A percentile compares a stretch with the other conserved stretches of the same genome.
These are phyloP conservation scores for Arthroderma uncinatum DNA, from an alignment of 2,329 filamentous ascomycete genomes.

Conservation along the genomic window DNA sequence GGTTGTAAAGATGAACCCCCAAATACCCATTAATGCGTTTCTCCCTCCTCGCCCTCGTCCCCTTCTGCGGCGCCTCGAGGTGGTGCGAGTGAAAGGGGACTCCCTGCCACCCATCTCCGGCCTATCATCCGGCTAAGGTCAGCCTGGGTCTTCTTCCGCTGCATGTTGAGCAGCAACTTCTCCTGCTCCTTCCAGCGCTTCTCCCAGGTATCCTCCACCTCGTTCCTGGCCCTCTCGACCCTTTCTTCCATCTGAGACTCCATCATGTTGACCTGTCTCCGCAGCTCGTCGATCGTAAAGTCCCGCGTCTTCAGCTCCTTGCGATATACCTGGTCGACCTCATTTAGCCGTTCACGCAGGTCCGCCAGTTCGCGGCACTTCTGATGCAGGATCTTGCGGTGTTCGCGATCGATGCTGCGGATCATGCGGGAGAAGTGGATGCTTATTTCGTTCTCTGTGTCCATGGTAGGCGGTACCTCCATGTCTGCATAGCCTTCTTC, in stretches of 20 bases:
- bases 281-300: conserved; percentile 22
- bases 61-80: background rate
- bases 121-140: background rate
- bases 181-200: conserved; percentile 26
- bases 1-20: background rate
- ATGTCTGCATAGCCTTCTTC: conserved; percentile 16
- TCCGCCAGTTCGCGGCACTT: conserved; percentile 22
- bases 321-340: conserved; percentile 24
- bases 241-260: conserved; percentile 18
- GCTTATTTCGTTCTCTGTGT: conserved; percentile 22
- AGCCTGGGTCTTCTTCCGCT: background rate
- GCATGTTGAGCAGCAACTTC: background rate
- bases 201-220: conserved; percentile 28
- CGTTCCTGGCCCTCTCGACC: conserved; percentile 24
- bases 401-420: conserved; percentile 22
- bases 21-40: background rate
- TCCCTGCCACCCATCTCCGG: background rate
- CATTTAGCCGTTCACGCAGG: conserved; percentile 21
- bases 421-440: conserved; percentile 24
- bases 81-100: background rate
- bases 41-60: background rate
- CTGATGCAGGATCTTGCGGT: conserved; percentile 21
- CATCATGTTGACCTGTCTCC: conserved; percentile 16
- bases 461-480: conserved; percentile 20
- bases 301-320: conserved; percentile 23